phyloP scores from a whole-genome alignment of 495 filamentous ascomycete species.

The Xylaria nigripes region DNA sequence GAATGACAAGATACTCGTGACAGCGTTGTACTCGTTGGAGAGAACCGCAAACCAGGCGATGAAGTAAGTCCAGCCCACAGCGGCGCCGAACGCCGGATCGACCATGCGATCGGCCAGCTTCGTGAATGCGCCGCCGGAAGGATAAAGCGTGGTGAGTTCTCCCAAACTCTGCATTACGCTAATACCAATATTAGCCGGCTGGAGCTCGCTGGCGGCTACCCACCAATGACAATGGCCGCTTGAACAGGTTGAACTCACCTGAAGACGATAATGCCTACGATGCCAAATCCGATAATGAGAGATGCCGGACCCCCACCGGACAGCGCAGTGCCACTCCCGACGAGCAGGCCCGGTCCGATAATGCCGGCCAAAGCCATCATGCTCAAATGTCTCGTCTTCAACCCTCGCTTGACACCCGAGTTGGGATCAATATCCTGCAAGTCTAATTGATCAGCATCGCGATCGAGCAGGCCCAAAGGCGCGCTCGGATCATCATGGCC shows the following conservation, averaged over 20 bases:
- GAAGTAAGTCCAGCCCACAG: conserved; percentile 77
- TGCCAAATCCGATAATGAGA: conserved; percentile 54
- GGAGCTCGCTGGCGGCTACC: conserved; percentile 39
- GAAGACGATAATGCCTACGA: conserved; percentile 60
- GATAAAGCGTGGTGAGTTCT: conserved; percentile 63
- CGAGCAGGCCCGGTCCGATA: conserved; percentile 46
- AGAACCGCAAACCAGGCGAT: conserved; percentile 56
- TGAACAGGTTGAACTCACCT: conserved; percentile 19
- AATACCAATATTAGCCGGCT: conserved; percentile 3
- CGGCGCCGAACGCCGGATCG: conserved; percentile 70
- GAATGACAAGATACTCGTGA: conserved; percentile 51
- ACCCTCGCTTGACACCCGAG: conserved; percentile 42
- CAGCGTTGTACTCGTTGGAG: conserved; percentile 51
- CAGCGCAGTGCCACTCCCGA: conserved; percentile 55
- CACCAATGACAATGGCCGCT: conserved; percentile 4
- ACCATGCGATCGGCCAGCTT: conserved; percentile 63
- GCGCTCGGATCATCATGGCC: neutral
- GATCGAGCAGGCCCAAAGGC: conserved; percentile 1
- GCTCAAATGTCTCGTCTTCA: conserved; percentile 62
- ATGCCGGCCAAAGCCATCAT: conserved; percentile 63
- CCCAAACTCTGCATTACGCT: conserved; percentile 55
- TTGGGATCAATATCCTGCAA: conserved; percentile 39
- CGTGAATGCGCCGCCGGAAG: conserved; percentile 51
- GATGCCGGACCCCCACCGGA: conserved; percentile 54
- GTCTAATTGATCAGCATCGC: conserved; percentile 25